Base-by-base conservation (phyloP, 2,329 filamentous ascomycete species). In the Aspergillus fructus region DNA sequence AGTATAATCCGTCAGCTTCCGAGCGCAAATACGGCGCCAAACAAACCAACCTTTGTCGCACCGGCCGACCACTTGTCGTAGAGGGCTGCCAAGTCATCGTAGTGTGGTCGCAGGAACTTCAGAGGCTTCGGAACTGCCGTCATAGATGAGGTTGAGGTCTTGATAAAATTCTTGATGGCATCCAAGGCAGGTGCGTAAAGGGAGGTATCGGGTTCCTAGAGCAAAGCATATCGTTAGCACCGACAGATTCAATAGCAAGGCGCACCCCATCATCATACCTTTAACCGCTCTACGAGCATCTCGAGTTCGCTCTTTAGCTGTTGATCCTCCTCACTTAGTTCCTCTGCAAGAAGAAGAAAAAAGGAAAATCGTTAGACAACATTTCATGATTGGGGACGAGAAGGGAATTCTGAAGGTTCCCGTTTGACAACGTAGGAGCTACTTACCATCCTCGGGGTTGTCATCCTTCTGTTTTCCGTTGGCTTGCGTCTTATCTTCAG, bases 121-220 rank as follows among this genome's bases (percentile, higher is more conserved):
- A 99, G 84, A 34, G 94, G 94, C 79, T 99, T 99, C 23, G 96
- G 94, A 61, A 99, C 94, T 59, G 94, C 94, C 49, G 94, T 99
- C 94, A 99, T 99, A 46, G 96, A 99, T 59, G 93, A 97, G 65
- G 94, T 99, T 59, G 94, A 96, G 55, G 94, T 99, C 82, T 97
- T 97, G 83, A 99, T 99, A 73, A 91, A 96, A 70, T 88, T 91
- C 82, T 97, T 97, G 86, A 99, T 97, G 66, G 92, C 89, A 77
- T 97, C 93, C 66, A 99, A 82, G 54, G 94, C 90, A 59, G 93
- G 86, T 75, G 93, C 93, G 81, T 97, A 97, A 66, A 97, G 89
- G 58, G 86, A 87, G 64, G 84, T 83, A 78, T 97, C 90, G 64
- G 89, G 83, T 80, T 97, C 94, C 91, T 96, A 70, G 51, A 53